Base-by-base conservation (phyloP, 2,329 filamentous ascomycete genomes). In the Hymenoscyphus albidus region DNA sequence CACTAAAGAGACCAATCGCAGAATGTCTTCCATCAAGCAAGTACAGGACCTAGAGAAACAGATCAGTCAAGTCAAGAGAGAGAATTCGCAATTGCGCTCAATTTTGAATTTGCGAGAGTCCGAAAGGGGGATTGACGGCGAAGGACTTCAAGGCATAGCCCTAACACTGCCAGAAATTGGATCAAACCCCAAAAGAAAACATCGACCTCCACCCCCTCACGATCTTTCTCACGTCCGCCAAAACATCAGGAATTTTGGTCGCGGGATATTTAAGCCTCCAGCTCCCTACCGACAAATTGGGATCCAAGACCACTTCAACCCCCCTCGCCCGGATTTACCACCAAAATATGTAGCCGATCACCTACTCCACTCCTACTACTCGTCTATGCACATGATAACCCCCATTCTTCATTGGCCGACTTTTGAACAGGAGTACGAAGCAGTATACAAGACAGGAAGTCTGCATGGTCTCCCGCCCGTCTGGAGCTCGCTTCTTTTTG, bases 1-100 rank as follows among this genome's bases (percentile, higher is more conserved):
- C 76, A 99, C 95, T 59, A 99, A 99, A 79, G 95, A 99, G 78
- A 99, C 95, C 13, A 99, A 99, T 76, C 86, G 95, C 65, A 88
- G 95, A 67, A 99, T 99, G 95, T 98, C 95, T 18, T 98, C 94
- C 1, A 98, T 98, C 79, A 99, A 98, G 85, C 95, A 97, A 81
- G 91, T 98, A 13, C 95, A 98, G 78, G 95, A 99, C 76, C 82
- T 99, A 32, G 94, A 98, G 78, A 95, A 92, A 77, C 93, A 97
- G 77, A 86, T 97, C 73, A 85, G 90, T 58, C 85, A 89, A 61
- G 84, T 95, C 51, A 91, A 88, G 74, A 87, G 92, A 64, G 91
- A 97, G 76, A 93, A 97, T 73, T 83, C 81, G 63, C 88, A 88
- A 67, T 80, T 97, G 48, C 86, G 87, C 61, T 87, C 88, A 38